These are phyloP conservation scores for Metarhizium robertsii DNA, from an alignment of 2,329 filamentous ascomycete genomes.

Conservation along the genomic window DNA sequence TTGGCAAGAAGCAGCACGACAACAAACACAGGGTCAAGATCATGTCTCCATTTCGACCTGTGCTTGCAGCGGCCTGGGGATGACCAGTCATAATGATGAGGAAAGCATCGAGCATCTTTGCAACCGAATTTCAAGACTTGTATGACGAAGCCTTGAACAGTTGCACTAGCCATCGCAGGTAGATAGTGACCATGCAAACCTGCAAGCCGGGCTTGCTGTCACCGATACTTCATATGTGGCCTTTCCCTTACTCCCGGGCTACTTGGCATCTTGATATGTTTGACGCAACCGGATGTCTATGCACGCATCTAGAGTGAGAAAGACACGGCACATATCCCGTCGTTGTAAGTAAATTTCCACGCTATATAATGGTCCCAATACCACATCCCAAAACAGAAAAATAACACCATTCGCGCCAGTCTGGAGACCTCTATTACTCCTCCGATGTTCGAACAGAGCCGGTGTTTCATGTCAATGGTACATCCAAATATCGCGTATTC, in stretches of 20 bases:
- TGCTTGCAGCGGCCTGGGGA: no score
- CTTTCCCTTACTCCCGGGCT: not conserved
- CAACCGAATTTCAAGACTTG: not conserved
- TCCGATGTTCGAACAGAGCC: not conserved
- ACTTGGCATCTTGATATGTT: not conserved
- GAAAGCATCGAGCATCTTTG: not conserved
- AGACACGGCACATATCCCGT: not conserved
- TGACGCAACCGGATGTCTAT: not conserved
- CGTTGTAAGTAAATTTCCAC: not conserved
- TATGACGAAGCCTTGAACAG: not conserved
- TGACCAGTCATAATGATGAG: not conserved
- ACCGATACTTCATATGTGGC: not conserved
- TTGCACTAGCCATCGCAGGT: no score
- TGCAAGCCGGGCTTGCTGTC: not conserved
- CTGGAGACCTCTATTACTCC: slow-evolving; percentile 1
- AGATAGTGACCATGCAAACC: not conserved
- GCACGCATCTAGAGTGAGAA: not conserved
- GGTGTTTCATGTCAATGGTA: slow-evolving; percentile 4
- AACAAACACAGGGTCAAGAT: not conserved
- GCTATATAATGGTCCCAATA: not conserved
- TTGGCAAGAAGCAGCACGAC: no score
- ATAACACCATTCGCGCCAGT: slow-evolving; percentile 4
- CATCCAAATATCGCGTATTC: slow-evolving; percentile 2
- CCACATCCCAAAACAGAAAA: slow-evolving; percentile 2
- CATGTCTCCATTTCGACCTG: not conserved